Conservation (phyloP, 345 rosid genomes). For the Syzygium aqueum region DNA sequence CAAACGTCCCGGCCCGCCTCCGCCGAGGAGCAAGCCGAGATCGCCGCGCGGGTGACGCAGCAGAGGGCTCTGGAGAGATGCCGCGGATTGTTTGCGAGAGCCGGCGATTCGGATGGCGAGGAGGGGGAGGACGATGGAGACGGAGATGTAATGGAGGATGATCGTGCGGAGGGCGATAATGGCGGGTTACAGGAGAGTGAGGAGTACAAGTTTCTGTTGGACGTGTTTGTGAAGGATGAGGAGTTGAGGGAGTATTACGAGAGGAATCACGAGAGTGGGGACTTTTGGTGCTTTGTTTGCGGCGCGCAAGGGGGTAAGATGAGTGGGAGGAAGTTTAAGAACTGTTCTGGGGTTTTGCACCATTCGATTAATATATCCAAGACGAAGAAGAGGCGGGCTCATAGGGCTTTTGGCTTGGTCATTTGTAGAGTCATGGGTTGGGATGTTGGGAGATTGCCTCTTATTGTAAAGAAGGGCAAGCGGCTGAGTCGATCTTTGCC, state of each 20-base stretch:
- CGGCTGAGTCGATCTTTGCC: slow-evolving; percentile 15
- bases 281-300: slow-evolving; percentile 61
- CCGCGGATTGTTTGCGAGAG: slow-evolving; percentile 19
- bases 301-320: slow-evolving; percentile 30
- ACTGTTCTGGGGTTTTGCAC: slow-evolving; percentile 52
- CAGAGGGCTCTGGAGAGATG: slow-evolving; percentile 27
- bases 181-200: slow-evolving; percentile 14
- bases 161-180: slow-evolving; percentile 18
- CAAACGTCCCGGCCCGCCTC: slow-evolving; percentile 27
- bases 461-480: slow-evolving; percentile 21
- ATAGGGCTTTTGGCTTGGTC: slow-evolving; percentile 58
- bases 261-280: slow-evolving; percentile 38
- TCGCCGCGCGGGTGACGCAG: slow-evolving; percentile 25
- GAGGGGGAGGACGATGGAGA: slow-evolving; percentile 2
- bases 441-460: slow-evolving; percentile 42
- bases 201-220: slow-evolving; percentile 35
- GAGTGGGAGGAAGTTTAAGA: slow-evolving; percentile 35
- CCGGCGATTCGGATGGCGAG: slow-evolving; percentile 12
- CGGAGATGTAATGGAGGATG: neutral
- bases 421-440: slow-evolving; percentile 73
- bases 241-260: slow-evolving; percentile 52
- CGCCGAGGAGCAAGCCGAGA: slow-evolving; percentile 18
- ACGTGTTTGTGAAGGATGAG: slow-evolving; percentile 30
- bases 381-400: slow-evolving; percentile 42
- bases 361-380: slow-evolving; percentile 42